phyloP scores from a whole-genome alignment of 768 basidiomycete genomes.

The Cystobasidium tubakii region DNA sequence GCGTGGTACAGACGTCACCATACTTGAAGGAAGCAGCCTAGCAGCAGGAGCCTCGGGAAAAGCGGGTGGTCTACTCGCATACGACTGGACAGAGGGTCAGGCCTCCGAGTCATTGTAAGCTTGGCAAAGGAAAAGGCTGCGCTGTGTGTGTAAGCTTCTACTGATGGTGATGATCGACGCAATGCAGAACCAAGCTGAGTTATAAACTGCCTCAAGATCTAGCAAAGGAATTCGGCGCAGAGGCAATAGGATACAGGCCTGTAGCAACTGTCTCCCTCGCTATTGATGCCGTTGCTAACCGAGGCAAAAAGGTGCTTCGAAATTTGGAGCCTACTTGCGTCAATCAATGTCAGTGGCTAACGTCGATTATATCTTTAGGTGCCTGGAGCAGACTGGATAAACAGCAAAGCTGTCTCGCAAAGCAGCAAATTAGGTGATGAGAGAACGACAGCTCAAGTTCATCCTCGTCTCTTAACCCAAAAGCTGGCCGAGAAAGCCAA shows the following conservation, averaged over 20 bases:
- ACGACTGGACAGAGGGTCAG: constrained; percentile 61
- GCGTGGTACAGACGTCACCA: constrained; percentile 48
- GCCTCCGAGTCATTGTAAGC: constrained; percentile 27
- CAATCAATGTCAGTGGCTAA: not conserved
- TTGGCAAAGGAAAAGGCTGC: not conserved
- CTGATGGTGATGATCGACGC: constrained; percentile 44
- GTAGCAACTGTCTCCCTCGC: constrained; percentile 57
- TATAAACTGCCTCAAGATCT: constrained; percentile 69
- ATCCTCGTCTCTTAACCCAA: constrained; percentile 26
- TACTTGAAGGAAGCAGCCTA: constrained; percentile 66
- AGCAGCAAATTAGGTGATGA: constrained; percentile 30
- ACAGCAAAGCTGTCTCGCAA: not conserved
- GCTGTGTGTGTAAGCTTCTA: not conserved
- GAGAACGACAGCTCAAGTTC: constrained; percentile 62
- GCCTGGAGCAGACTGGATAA: constrained; percentile 31
- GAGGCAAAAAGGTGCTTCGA: not conserved
- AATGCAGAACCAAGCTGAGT: constrained; percentile 60
- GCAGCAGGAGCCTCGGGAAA: constrained; percentile 80
- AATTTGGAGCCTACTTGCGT: not conserved
- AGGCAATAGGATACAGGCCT: constrained; percentile 76
- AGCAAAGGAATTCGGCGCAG: constrained; percentile 62
- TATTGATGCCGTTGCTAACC: constrained; percentile 31
- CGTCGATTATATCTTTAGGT: not conserved
- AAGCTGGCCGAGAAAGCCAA: constrained; percentile 4
- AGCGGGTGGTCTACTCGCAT: constrained; percentile 75